Evolutionary conservation across 148 eudicot species (phyloP).

Genomic region (Gaultheria prostrata): DNA sequence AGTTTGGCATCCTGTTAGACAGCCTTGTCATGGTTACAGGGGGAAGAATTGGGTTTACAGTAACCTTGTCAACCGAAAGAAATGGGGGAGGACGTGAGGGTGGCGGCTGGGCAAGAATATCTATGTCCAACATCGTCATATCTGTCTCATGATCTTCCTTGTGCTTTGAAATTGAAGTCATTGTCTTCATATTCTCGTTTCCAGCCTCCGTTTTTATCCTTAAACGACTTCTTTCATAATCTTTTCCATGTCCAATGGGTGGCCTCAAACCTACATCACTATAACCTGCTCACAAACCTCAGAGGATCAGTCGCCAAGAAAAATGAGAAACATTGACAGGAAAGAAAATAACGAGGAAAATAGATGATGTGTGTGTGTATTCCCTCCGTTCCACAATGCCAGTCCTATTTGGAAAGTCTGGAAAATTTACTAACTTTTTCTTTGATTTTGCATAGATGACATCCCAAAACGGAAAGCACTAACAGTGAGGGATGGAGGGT

Average conservation of each 20-base stretch:
- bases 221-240: conserved; percentile 25
- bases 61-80: conserved; percentile 42
- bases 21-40: conserved; percentile 24
- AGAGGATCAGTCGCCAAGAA: conserved; percentile 12
- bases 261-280: conserved; percentile 33
- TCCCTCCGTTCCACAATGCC: background rate
- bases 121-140: conserved; percentile 36
- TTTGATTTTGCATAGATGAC: background rate
- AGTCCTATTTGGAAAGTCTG: background rate
- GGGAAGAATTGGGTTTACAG: conserved; percentile 41
- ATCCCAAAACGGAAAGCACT: background rate
- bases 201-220: conserved; percentile 4
- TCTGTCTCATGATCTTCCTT: conserved; percentile 62
- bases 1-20: conserved; percentile 34
- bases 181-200: conserved; percentile 20
- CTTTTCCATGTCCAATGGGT: conserved; percentile 26
- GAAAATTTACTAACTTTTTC: background rate
- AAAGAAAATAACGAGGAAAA: background rate
- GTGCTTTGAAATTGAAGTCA: conserved; percentile 27
- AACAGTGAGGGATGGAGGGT: background rate
- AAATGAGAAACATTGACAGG: background rate
- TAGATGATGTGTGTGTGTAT: background rate
- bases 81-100: conserved; percentile 62
- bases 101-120: conserved; percentile 34
- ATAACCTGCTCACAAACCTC: conserved; percentile 30